Conservation (phyloP, 2,329 filamentous ascomycete genomes). For the Ophiobolus disseminans region DNA sequence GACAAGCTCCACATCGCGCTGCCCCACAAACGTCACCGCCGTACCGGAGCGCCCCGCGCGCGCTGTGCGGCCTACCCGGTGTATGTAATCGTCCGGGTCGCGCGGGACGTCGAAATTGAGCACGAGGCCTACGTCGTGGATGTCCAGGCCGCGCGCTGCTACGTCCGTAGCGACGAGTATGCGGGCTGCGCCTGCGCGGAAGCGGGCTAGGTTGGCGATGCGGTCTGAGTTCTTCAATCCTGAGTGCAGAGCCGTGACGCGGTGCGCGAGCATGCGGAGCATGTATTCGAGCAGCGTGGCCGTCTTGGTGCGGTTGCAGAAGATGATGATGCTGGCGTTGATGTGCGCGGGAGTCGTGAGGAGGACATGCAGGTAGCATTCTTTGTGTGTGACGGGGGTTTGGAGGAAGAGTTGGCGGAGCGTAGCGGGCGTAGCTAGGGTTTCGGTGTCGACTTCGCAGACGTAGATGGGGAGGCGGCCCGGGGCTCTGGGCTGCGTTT, state of each 20-base stretch:
- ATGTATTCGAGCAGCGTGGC: constrained; percentile 90
- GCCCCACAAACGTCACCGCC: constrained; percentile 86
- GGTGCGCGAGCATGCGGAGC: constrained; percentile 83
- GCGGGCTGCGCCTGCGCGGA: constrained; percentile 85
- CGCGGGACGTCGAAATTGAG: constrained; percentile 95
- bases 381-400: constrained; percentile 88
- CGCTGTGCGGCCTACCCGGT: constrained; percentile 93
- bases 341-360: constrained; percentile 76
- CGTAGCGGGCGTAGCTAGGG: constrained; percentile 78
- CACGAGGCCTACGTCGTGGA: constrained; percentile 87
- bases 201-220: constrained; percentile 85
- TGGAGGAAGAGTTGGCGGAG: constrained; percentile 86
- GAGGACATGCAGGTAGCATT: constrained; percentile 92
- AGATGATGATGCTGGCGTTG: constrained; percentile 83
- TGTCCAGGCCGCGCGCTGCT: constrained; percentile 91
- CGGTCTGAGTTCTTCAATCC: constrained; percentile 84
- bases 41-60: constrained; percentile 86
- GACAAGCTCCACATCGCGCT: constrained; percentile 90
- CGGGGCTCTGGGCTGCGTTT: constrained; percentile 75
- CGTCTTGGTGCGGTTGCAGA: constrained; percentile 90
- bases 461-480: constrained; percentile 82
- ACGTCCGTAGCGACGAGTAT: constrained; percentile 96
- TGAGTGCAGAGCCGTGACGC: constrained; percentile 90
- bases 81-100: constrained; percentile 97
- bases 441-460: constrained; percentile 80